Base-by-base conservation (phyloP, 208 protist genomes). In the Phytomonas francai region DNA sequence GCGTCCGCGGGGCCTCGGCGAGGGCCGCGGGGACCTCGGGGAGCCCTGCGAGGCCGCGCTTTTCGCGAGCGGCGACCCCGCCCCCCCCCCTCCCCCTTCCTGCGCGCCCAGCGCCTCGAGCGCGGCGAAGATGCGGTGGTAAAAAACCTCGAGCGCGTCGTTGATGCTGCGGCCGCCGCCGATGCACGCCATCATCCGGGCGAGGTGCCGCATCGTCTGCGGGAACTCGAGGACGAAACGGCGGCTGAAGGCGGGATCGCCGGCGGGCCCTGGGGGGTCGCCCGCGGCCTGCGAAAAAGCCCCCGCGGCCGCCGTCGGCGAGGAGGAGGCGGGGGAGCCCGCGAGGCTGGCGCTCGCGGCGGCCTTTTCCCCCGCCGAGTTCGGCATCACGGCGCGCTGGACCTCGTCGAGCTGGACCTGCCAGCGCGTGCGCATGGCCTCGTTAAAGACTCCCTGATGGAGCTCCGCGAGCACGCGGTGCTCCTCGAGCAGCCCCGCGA, bases 371-470 rank as follows among this genome's bases (percentile, higher is more conserved):
- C 65, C 63, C 27, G 69, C 42, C 54, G 73, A 76, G 33, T 67
- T 79, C 8, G 78, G 91, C 22, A 77, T 77, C 65, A 96, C 94
- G 27, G 75, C 91, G 45, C 87, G 81, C 75, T 96, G 91, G 69
- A 96, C 77, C 73, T 92, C 91, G 62, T 96, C 85, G 14, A 96
- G 79, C 77, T 94, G 91, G 72, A 91, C 78, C 71, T 96, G 91
- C 87, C 88, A 96, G 9, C 87, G 84, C 51, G 86, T 78, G 22
- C 85, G 85, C 76, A 91, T 87, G n/a, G 78, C 67, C 68, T 96
- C 91, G 4, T 83, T 85, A 82, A 96, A 96, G 22, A 86, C 16
- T 25, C 85, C 67, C 51, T 73, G 61, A 72, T 96, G 87, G 68
- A 96, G 77, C 74, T 96, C 91, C 28, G 81, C 78, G 8, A 93